Evolutionary conservation across 306 rosid species (phyloP).

Genomic region (Vigna reflexopilosa): DNA sequence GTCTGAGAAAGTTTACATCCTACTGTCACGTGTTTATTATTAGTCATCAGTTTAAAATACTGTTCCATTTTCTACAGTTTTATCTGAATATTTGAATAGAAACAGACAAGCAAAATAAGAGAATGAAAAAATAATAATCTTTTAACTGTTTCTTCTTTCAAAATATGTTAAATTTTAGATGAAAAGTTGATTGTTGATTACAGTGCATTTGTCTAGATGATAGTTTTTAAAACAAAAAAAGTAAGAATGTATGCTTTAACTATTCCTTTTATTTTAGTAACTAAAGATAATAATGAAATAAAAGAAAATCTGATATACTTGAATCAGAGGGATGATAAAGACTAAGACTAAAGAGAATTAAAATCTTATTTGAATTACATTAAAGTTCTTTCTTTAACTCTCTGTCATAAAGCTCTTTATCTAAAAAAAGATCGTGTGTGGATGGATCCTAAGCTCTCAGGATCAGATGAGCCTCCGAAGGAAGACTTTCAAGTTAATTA

Average conservation of each 20-base stretch:
- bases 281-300: background rate
- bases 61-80: background rate
- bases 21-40: too few species aligned
- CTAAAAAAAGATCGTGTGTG: background rate
- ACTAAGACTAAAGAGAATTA: background rate
- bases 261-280: background rate
- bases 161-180: too few species aligned
- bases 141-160: too few species aligned
- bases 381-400: constrained; percentile 13
- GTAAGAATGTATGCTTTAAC: background rate
- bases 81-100: too few species aligned
- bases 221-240: background rate
- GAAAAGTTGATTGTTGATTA: background rate
- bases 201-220: background rate
- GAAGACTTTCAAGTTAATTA: constrained; percentile 44
- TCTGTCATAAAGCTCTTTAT: constrained; percentile 27
- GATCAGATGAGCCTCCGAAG: constrained; percentile 37
- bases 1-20: too few species aligned
- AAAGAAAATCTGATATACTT: background rate
- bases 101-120: background rate
- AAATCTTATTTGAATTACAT: background rate
- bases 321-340: background rate
- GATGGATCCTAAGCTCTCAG: constrained; percentile 49
- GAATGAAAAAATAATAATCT: too few species aligned
- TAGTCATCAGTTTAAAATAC: too few species aligned